Percentiles rank a stretch among this genome's conserved stretches.
Evolutionary conservation across 2,329 filamentous ascomycete genomes (phyloP).

Genomic region (Penicillium crustosum): DNA sequence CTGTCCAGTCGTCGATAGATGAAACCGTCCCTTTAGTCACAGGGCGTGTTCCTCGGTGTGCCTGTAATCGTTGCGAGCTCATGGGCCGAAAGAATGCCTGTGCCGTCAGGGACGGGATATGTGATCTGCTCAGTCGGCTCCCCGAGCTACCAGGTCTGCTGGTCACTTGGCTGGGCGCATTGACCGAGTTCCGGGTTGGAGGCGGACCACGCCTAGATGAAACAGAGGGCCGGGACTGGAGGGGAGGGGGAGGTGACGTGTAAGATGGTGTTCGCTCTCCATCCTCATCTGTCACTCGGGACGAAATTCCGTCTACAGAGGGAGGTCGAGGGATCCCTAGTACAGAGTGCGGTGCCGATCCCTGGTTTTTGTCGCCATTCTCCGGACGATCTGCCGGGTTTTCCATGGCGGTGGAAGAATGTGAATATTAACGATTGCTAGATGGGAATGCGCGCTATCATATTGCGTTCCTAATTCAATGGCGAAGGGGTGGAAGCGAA

Average conservation of each 20-base stretch:
- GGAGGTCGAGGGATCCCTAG: constrained; percentile 55
- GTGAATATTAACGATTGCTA: constrained; percentile 14
- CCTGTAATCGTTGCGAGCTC: constrained; percentile 92
- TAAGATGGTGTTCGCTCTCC: constrained; percentile 42
- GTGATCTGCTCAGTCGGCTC: constrained; percentile 74
- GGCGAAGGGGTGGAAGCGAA: constrained; percentile 5
- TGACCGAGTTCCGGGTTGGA: constrained; percentile 41
- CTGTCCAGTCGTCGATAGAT: constrained; percentile 46
- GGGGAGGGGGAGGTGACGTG: constrained; percentile 51
- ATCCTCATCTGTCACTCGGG: constrained; percentile 67
- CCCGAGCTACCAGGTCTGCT: constrained; percentile 56
- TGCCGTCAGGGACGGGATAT: constrained; percentile 84
- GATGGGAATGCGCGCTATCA: constrained; percentile 21
- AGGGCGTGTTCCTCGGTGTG: constrained; percentile 69
- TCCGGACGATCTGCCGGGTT: constrained; percentile 31
- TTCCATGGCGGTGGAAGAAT: constrained; percentile 23
- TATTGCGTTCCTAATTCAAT: constrained; percentile 18
- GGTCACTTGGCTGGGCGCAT: constrained; percentile 46
- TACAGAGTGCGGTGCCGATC: constrained; percentile 41
- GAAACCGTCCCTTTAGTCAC: constrained; percentile 36
- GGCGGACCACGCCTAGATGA: constrained; percentile 58
- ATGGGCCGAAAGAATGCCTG: constrained; percentile 94
- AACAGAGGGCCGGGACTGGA: constrained; percentile 57
- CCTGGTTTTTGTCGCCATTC: constrained; percentile 41
- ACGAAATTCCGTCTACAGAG: constrained; percentile 58